These are phyloP conservation scores for Alloteropsis angusta DNA, from an alignment of 202 grass and related monocot genomes.

Conservation along the genomic window DNA sequence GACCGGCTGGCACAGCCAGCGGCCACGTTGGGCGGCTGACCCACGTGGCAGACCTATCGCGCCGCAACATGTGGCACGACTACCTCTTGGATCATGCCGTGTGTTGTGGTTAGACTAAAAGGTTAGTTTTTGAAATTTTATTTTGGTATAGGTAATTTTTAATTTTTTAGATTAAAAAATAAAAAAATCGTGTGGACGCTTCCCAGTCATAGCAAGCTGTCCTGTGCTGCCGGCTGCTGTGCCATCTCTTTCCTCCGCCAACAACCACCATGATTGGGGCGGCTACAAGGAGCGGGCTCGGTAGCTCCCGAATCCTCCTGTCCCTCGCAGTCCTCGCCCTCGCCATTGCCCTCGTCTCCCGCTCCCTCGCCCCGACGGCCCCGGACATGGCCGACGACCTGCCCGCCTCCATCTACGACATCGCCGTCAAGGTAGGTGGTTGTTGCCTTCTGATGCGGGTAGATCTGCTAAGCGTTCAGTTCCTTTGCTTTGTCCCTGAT, in stretches of 20 bases:
- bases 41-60: no score
- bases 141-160: no score
- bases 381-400: constrained; percentile 28
- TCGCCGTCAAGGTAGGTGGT: constrained; percentile 35
- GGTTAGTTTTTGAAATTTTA: no score
- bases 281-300: not conserved
- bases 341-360: constrained; percentile 22
- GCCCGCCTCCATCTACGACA: constrained; percentile 44
- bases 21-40: no score
- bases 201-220: not conserved
- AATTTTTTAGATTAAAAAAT: no score
- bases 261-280: not conserved
- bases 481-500: no score
- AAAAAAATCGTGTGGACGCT: not conserved
- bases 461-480: not conserved
- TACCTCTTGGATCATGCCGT: no score
- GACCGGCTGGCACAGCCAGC: no score
- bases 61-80: no score
- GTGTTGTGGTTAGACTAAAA: no score
- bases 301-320: not conserved
- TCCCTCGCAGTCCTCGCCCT: constrained; percentile 18
- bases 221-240: not conserved
- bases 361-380: not conserved
- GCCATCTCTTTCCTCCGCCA: not conserved
- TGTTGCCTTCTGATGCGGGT: not conserved